Evolutionary conservation across 306 rosid genomes (phyloP).

Genomic region (Cucurbita ficifolia): DNA sequence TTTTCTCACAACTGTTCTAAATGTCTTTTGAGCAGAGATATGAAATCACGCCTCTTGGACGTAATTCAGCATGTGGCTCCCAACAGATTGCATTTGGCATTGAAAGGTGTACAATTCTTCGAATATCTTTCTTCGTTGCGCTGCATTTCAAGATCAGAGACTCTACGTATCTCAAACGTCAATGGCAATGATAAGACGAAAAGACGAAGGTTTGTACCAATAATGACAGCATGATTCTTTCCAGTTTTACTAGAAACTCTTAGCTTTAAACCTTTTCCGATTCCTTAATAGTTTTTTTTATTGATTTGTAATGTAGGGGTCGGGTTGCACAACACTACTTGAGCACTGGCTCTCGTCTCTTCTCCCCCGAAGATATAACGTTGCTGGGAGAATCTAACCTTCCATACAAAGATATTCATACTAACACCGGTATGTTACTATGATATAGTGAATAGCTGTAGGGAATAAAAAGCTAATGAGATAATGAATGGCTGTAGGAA

Average conservation of each 20-base stretch:
- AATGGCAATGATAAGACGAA: constrained; percentile 19
- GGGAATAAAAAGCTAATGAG: not conserved
- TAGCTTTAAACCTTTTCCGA: not conserved
- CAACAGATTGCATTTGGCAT: constrained; percentile 22
- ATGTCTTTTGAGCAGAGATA: constrained; percentile 31
- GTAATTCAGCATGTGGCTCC: constrained; percentile 46
- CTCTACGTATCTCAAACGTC: constrained; percentile 38
- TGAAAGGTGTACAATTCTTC: constrained; percentile 31
- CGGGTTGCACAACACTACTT: constrained; percentile 56
- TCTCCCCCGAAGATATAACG: constrained; percentile 53
- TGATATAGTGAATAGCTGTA: not conserved
- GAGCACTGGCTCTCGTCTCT: constrained; percentile 32
- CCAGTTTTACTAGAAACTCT: not conserved
- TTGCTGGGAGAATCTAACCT: constrained; percentile 37
- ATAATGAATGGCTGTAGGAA: not conserved
- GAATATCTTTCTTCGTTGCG: constrained; percentile 71
- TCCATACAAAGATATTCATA: constrained; percentile 14
- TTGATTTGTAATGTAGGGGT: constrained; percentile 31
- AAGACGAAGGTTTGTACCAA: constrained; percentile 40
- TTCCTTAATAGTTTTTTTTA: constrained; percentile 2
- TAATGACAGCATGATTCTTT: constrained; percentile 3
- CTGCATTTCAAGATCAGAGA: constrained; percentile 55
- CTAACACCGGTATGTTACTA: constrained; percentile 2
- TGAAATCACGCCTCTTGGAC: constrained; percentile 20
- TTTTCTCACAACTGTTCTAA: not conserved